phyloP scores from a whole-genome alignment of 495 filamentous ascomycete genomes.

The Cenococcum geophilum region DNA sequence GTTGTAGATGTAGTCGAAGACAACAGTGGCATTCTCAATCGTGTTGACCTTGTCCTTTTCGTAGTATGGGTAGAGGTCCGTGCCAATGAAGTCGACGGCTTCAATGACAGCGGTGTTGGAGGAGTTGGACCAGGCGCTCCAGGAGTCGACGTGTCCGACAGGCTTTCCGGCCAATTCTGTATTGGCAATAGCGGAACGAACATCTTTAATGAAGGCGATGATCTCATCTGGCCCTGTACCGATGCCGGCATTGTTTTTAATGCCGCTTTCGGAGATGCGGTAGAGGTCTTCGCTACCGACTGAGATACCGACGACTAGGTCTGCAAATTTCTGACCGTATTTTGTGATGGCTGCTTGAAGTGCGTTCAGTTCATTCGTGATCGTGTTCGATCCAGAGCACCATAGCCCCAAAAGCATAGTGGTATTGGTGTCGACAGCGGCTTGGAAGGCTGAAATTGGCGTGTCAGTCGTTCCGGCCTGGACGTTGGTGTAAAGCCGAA shows the following conservation, averaged over 20 bases:
- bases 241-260: conserved; percentile 46
- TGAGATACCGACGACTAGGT: conserved; percentile 71
- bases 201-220: conserved; percentile 58
- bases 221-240: conserved; percentile 54
- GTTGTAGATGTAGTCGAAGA: conserved; percentile 49
- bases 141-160: conserved; percentile 88
- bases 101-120: conserved; percentile 62
- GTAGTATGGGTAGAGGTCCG: conserved; percentile 14
- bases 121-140: conserved; percentile 74
- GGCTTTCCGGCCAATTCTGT: conserved; percentile 50
- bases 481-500: conserved; percentile 59
- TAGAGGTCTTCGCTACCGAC: conserved; percentile 87
- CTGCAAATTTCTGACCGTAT: conserved; percentile 55
- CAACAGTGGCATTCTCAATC: conserved; percentile 40
- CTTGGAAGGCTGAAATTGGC: conserved; percentile 65
- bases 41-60: conserved; percentile 36
- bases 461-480: conserved; percentile 54
- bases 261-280: conserved; percentile 57
- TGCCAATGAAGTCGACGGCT: conserved; percentile 35
- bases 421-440: conserved; percentile 65
- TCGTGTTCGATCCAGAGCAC: conserved; percentile 56
- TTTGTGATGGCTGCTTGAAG: conserved; percentile 54
- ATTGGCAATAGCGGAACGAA: conserved; percentile 51
- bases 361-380: conserved; percentile 63
- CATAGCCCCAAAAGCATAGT: conserved; percentile 72